Conservation (phyloP, 495 filamentous ascomycete genomes). For the Annulohypoxylon nitens region DNA sequence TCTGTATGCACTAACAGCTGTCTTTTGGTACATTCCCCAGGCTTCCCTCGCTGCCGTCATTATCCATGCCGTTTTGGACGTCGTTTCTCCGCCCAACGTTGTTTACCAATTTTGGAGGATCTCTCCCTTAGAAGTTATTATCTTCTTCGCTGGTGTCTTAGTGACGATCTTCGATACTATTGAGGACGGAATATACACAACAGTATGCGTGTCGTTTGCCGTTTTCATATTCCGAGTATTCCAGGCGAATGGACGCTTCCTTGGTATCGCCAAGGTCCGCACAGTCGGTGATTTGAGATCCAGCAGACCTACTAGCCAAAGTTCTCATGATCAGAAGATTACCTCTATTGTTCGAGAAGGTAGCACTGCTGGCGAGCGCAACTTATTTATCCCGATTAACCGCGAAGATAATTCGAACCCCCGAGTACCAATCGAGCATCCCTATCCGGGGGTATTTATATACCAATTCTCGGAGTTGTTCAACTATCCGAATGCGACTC, state of each 20-base stretch:
- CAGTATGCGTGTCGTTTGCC: slow-evolving; percentile 57
- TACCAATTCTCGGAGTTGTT: slow-evolving; percentile 67
- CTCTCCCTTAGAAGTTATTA: slow-evolving; percentile 63
- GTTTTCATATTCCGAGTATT: slow-evolving; percentile 58
- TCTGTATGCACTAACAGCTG: slow-evolving; percentile 64
- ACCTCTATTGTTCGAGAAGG: slow-evolving; percentile 13
- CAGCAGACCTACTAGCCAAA: slow-evolving; percentile 39
- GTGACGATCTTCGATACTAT: slow-evolving; percentile 65
- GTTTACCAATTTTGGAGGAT: slow-evolving; percentile 66
- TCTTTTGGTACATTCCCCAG: slow-evolving; percentile 66
- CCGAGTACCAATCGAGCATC: slow-evolving; percentile 52
- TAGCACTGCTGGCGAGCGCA: slow-evolving; percentile 42
- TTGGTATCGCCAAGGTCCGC: slow-evolving; percentile 58
- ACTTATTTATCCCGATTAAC: slow-evolving; percentile 59
- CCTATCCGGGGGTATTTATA: slow-evolving; percentile 64
- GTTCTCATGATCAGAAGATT: slow-evolving; percentile 20
- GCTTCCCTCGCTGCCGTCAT: slow-evolving; percentile 62
- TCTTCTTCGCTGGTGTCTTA: slow-evolving; percentile 66
- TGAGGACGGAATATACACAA: slow-evolving; percentile 67
- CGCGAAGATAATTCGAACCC: slow-evolving; percentile 61
- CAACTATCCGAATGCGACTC: slow-evolving; percentile 66
- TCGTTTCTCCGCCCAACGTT: slow-evolving; percentile 62
- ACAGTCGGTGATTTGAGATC: slow-evolving; percentile 57
- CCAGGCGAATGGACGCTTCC: slow-evolving; percentile 41
- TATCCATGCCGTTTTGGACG: slow-evolving; percentile 66